phyloP scores from a whole-genome alignment of 192 early-diverging fungal species.

The Entomortierella parvispora region DNA sequence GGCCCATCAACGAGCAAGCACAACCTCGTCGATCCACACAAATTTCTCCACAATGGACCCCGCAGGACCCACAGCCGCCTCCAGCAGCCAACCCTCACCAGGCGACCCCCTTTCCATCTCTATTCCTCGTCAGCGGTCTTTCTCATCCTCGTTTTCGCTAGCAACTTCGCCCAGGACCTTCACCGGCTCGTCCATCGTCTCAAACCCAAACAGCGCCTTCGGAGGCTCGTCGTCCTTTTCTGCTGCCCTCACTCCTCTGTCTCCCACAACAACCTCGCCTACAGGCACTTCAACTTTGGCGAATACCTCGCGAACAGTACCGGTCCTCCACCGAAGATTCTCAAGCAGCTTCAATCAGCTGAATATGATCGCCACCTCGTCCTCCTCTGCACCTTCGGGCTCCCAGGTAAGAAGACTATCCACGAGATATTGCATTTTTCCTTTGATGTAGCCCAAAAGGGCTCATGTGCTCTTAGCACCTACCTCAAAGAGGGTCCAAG shows the following conservation, averaged over 20 bases:
- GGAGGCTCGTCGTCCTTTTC: conserved; percentile 6
- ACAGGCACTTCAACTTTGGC: neutral
- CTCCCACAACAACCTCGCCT: conserved; percentile 10
- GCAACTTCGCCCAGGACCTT: conserved; percentile 25
- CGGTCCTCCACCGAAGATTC: conserved; percentile 39
- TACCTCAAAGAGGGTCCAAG: neutral
- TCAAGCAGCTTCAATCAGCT: conserved; percentile 47
- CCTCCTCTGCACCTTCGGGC: neutral
- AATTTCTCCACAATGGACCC: conserved; percentile 8
- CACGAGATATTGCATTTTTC: neutral
- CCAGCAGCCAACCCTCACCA: neutral
- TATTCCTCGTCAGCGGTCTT: conserved; percentile 45
- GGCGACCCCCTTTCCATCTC: conserved; percentile 19
- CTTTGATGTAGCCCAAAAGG: neutral
- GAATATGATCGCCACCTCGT: conserved; percentile 30
- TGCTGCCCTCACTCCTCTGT: conserved; percentile 7
- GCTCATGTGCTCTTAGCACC: neutral
- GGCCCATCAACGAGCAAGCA: conserved; percentile 42
- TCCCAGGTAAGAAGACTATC: conserved; percentile 27
- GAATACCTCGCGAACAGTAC: conserved; percentile 14
- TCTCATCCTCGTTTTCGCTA: conserved; percentile 39
- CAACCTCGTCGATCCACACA: conserved; percentile 35
- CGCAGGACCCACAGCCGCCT: neutral
- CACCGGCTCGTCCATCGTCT: conserved; percentile 33
- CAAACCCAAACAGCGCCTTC: conserved; percentile 37